Evolutionary conservation across 2,329 filamentous ascomycete species (phyloP), one percentile per base, ranked within the genome.

Genomic region (Raffaelea ambrosiae): DNA sequence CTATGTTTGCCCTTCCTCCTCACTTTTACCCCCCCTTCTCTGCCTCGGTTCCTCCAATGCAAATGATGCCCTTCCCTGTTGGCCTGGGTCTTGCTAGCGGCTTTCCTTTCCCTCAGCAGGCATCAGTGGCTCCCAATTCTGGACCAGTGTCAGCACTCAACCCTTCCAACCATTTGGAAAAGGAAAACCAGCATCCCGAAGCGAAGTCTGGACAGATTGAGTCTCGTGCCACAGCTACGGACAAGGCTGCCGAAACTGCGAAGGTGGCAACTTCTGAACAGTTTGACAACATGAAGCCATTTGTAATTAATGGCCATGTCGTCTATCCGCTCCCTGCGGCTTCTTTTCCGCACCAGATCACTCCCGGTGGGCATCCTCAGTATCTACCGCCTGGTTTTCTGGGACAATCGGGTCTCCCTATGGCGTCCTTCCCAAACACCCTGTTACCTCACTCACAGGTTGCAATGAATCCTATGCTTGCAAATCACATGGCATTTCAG

Each of bases 251-350:
- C 4, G 42, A 55, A 3, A 60, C 60, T 26, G 51, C 60, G 29
- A 61, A 64, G 38, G 57, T 69, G 36, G 64, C 69, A 2, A 63
- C 67, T 11, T 64, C 68, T 0, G 70, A 71, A 18, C 67, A 71
- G 45, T 69, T 72, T 47, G 73, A 77, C 45, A 65, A 62, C 22
- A 65, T 56, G 29, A 67, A 68, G 33, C 69, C 73, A 1, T 73
- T 70, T 53, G 61, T 65, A 49, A 63, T 71, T 48, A 62, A 62
- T 29, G 58, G 61, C 23, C 62, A 63, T 35, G 40, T 66, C 43
- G 51, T 68, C 38, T 65, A 63, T 23, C 66, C 66, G 0, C 45
- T 58, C 10, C 52, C 57, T 5, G 31, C 53, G 3, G 43, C 52
- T 1, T 18, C 53, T 1, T 55, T 57, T 18, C 51, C 47, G 1